phyloP scores from a whole-genome alignment of 192 early-diverging fungal species.

The Podila epicladia region DNA sequence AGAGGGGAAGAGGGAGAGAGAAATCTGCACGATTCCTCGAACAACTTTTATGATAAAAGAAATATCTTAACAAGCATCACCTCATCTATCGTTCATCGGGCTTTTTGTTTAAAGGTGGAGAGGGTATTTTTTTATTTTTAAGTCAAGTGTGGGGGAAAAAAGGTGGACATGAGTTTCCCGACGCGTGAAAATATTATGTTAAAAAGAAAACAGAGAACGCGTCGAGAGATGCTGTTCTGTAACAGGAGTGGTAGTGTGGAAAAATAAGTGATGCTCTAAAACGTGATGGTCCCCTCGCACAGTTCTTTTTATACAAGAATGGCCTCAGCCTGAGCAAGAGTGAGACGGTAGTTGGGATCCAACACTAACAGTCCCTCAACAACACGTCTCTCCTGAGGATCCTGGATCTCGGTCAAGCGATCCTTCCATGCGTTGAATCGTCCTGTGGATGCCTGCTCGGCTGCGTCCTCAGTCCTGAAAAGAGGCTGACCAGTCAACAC shows the following conservation, averaged over 20 bases:
- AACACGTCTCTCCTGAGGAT: constrained; percentile 24
- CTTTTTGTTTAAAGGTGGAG: no score
- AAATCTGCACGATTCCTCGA: no score
- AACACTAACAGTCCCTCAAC: constrained; percentile 42
- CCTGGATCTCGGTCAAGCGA: constrained; percentile 29
- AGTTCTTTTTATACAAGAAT: constrained; percentile 12
- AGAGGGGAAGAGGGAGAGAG: no score
- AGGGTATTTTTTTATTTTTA: no score
- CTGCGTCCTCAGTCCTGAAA: constrained; percentile 50
- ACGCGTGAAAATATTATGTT: neutral
- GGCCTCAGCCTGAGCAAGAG: constrained; percentile 28
- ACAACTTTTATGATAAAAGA: no score
- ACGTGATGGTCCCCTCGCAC: no score
- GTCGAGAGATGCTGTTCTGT: neutral
- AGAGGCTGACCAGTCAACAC: constrained; percentile 41
- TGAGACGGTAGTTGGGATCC: constrained; percentile 38
- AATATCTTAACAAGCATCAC: no score
- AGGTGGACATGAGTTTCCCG: neutral
- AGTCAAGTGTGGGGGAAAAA: no score
- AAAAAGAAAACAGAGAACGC: neutral
- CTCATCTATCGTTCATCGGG: no score
- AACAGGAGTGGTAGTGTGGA: no score
- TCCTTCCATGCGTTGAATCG: constrained; percentile 51
- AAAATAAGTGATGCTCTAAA: no score
- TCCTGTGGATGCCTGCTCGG: constrained; percentile 40